phyloP scores from a whole-genome alignment of 1,284 basidiomycete genomes.

The Rhodotorula sp. region DNA sequence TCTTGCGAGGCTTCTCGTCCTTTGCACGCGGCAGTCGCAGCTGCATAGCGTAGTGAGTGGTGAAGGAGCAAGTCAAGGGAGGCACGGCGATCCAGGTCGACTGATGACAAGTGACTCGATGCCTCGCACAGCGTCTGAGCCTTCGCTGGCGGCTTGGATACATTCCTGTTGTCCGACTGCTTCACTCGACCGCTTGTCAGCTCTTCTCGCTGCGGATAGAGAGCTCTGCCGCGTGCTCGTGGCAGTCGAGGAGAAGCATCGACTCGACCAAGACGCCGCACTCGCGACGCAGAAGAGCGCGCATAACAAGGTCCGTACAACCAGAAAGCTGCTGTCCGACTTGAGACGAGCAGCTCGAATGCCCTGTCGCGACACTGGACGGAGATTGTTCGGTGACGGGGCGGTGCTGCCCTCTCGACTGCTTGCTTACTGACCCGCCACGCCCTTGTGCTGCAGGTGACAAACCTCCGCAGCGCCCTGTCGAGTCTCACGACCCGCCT shows the following conservation, averaged over 20 bases:
- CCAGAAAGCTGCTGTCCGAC: not conserved
- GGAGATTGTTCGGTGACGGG: too few species aligned
- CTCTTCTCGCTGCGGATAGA: not conserved
- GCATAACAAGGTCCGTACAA: too few species aligned
- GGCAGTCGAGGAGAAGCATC: not conserved
- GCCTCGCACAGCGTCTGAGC: not conserved
- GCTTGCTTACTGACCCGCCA: too few species aligned
- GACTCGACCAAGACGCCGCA: too few species aligned
- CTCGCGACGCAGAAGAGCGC: too few species aligned
- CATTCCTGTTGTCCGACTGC: too few species aligned
- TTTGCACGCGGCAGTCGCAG: slow-evolving; percentile 22
- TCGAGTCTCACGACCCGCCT: slow-evolving; percentile 17
- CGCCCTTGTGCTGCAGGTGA: not conserved
- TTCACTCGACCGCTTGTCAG: not conserved
- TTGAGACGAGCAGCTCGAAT: not conserved
- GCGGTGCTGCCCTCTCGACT: not conserved
- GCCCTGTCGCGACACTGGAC: not conserved
- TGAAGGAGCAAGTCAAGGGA: too few species aligned
- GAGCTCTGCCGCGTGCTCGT: not conserved
- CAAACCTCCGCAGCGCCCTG: slow-evolving; percentile 10
- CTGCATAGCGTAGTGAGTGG: slow-evolving; percentile 2
- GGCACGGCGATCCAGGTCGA: not conserved
- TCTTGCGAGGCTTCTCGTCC: slow-evolving; percentile 1
- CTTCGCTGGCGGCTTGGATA: not conserved
- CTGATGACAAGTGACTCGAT: not conserved